Conservation (phyloP, 176 grass and related monocot species). For the Leersia perrieri region DNA sequence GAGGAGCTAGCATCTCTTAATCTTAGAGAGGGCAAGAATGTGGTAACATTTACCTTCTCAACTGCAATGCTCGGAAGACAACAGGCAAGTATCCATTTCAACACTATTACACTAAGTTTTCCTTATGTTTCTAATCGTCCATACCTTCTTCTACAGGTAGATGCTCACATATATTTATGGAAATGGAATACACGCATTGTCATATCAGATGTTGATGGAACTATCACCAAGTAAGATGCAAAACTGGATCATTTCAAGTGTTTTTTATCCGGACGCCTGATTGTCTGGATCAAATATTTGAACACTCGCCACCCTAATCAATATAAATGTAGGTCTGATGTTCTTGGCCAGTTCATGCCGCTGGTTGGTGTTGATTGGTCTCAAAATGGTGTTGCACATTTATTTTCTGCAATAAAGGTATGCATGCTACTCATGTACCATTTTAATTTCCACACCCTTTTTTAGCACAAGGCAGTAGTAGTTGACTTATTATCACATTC, state of each 20-base stretch:
- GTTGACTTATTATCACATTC: neutral
- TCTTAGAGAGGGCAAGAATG: slow-evolving; percentile 85
- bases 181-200: slow-evolving; percentile 86
- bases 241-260: neutral
- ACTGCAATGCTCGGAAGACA: slow-evolving; percentile 87
- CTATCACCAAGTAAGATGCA: slow-evolving; percentile 82
- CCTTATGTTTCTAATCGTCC: slow-evolving; percentile 15
- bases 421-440: neutral
- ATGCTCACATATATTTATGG: slow-evolving; percentile 93
- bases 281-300: too few relatives aligned
- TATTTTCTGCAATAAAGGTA: slow-evolving; percentile 99
- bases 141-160: slow-evolving; percentile 57
- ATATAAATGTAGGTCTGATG: slow-evolving; percentile 76
- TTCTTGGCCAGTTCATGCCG: slow-evolving; percentile 99
- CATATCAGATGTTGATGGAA: slow-evolving; percentile 98
- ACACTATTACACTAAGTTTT: slow-evolving; percentile 16
- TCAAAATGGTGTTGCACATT: slow-evolving; percentile 94
- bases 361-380: slow-evolving; percentile 98
- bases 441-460: neutral
- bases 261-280: neutral
- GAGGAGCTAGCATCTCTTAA: slow-evolving; percentile 76
- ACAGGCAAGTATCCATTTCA: slow-evolving; percentile 54
- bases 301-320: too few relatives aligned
- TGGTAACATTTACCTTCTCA: slow-evolving; percentile 86
- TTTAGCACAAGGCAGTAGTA: slow-evolving; percentile 8